Evolutionary conservation across 176 grass and related monocot species (phyloP).

Genomic region (Luzula sylvatica): DNA sequence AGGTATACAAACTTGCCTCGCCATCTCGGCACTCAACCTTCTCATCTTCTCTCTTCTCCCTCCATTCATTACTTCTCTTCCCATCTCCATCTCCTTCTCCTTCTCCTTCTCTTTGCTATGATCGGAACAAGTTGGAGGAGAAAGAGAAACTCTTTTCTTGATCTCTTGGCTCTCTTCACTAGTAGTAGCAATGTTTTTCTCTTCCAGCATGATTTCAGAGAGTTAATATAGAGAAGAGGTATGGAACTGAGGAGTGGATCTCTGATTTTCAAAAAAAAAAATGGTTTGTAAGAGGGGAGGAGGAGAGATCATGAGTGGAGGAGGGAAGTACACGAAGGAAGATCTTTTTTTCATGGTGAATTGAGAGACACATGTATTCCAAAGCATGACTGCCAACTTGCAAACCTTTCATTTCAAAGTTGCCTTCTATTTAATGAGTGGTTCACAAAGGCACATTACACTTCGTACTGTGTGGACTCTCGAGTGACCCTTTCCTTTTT

Average conservation of each 20-base stretch:
- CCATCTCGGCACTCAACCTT: conserved; percentile 18
- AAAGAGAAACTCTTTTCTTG: no score
- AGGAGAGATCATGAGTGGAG: not conserved
- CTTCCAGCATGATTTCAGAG: not conserved
- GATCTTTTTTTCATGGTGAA: conserved; percentile 13
- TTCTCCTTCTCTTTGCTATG: not conserved
- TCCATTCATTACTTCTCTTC: not conserved
- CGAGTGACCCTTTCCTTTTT: not conserved
- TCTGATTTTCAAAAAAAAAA: no score
- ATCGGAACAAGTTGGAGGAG: not conserved
- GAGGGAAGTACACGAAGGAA: conserved; percentile 1
- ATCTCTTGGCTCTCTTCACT: no score
- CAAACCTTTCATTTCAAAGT: not conserved
- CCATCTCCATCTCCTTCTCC: not conserved
- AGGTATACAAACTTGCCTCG: conserved; percentile 11
- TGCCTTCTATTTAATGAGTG: no score
- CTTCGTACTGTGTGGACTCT: no score
- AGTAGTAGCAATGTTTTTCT: not conserved
- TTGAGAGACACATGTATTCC: conserved; percentile 1
- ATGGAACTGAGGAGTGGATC: no score
- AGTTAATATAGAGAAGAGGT: not conserved
- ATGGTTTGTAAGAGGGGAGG: not conserved
- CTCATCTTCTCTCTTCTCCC: conserved; percentile 18
- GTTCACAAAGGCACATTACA: no score
- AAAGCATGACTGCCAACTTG: no score